These are phyloP conservation scores for Crepidotus variabilis DNA, from an alignment of 768 basidiomycete species.

Conservation along the genomic window DNA sequence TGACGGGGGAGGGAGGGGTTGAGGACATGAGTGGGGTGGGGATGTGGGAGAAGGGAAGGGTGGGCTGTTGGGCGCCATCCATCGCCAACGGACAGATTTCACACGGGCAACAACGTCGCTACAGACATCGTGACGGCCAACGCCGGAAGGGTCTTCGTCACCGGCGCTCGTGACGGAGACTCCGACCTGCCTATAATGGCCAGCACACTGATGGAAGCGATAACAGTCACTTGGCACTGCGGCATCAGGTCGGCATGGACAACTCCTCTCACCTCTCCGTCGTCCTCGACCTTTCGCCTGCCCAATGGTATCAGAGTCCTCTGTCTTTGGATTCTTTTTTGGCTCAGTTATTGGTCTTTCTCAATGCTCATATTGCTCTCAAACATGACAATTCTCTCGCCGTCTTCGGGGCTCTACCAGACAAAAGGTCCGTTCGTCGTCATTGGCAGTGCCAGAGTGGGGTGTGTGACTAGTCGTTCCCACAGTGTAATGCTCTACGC, in stretches of 20 bases:
- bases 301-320: constrained; percentile 79
- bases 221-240: constrained; percentile 13
- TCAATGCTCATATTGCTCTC: constrained; percentile 90
- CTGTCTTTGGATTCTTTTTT: constrained; percentile 72
- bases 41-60: constrained; percentile 28
- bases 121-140: constrained; percentile 56
- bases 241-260: constrained; percentile 14
- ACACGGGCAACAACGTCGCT: constrained; percentile 53
- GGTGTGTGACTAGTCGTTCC: constrained; percentile 5
- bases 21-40: constrained; percentile 35
- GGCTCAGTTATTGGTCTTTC: constrained; percentile 81
- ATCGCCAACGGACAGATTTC: constrained; percentile 54
- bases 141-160: constrained; percentile 55
- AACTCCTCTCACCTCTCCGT: constrained; percentile 65
- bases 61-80: constrained; percentile 40
- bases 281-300: constrained; percentile 80
- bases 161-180: constrained; percentile 53
- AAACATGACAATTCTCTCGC: constrained; percentile 91
- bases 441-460: background rate
- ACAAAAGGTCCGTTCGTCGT: constrained; percentile 57
- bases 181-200: constrained; percentile 33
- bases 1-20: constrained; percentile 27
- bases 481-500: constrained; percentile 76
- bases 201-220: constrained; percentile 12
- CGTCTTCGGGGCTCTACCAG: constrained; percentile 86